A percentile compares a stretch with the other conserved stretches of the same genome.
phyloP scores from a whole-genome alignment of 176 grass and related monocot species.

The Panicum miliaceum region DNA sequence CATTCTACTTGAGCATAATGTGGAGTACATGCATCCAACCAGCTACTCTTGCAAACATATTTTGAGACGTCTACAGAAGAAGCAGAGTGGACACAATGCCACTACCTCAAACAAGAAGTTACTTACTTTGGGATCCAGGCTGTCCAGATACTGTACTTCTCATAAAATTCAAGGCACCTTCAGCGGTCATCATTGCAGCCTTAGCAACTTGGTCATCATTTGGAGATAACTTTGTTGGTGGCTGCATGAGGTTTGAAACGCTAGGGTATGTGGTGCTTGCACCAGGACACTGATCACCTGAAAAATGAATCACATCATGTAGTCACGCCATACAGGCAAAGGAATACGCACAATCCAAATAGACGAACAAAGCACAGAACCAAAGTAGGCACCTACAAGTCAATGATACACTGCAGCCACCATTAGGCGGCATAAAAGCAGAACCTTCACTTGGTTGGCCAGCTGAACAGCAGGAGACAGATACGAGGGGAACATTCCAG shows the following conservation, averaged over 20 bases:
- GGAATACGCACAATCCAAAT: neutral
- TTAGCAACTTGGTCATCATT: constrained; percentile 50
- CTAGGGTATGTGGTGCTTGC: constrained; percentile 47
- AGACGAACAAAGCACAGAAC: constrained; percentile 28
- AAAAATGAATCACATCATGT: constrained; percentile 36
- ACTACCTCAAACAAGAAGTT: constrained; percentile 6
- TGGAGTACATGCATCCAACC: constrained; percentile 18
- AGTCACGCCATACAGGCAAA: constrained; percentile 19
- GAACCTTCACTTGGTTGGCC: constrained; percentile 42
- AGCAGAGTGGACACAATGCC: neutral
- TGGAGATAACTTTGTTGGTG: constrained; percentile 39
- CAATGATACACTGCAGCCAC: constrained; percentile 55
- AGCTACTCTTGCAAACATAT: constrained; percentile 23
- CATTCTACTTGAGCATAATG: neutral
- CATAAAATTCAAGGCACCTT: constrained; percentile 65
- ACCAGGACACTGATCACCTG: constrained; percentile 72
- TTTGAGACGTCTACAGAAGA: neutral
- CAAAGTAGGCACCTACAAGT: constrained; percentile 51
- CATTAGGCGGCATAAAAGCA: constrained; percentile 38
- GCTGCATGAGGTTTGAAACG: constrained; percentile 37
- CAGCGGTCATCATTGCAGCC: constrained; percentile 58
- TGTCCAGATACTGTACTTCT: constrained; percentile 48
- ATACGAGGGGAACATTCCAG: constrained; percentile 58
- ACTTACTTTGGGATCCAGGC: constrained; percentile 44
- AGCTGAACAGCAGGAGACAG: constrained; percentile 52